These are phyloP conservation scores for Rhodotorula taiwanensis DNA, from an alignment of 768 basidiomycete species.

Conservation along the genomic window DNA sequence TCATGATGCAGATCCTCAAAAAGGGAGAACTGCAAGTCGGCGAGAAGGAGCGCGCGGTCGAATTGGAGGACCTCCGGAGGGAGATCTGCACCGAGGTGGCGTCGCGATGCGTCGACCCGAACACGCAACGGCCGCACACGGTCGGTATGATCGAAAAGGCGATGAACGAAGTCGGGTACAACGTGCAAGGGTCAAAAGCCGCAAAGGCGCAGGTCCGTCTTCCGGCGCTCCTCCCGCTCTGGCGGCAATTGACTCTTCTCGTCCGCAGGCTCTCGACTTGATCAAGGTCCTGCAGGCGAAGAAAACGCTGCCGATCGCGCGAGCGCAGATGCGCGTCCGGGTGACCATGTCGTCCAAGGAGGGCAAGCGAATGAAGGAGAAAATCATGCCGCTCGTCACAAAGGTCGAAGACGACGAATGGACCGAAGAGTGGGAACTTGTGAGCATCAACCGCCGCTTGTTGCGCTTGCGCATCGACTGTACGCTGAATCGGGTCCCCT, in stretches of 20 bases:
- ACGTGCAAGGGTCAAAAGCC: slow-evolving; percentile 76
- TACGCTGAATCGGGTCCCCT: background rate
- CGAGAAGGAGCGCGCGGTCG: slow-evolving; percentile 92
- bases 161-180: slow-evolving; percentile 90
- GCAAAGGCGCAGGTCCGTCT: slow-evolving; percentile 80
- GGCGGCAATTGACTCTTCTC: background rate
- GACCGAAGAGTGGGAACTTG: slow-evolving; percentile 74
- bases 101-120: slow-evolving; percentile 91
- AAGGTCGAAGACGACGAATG: slow-evolving; percentile 73
- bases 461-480: background rate
- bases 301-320: slow-evolving; percentile 82
- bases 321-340: slow-evolving; percentile 85
- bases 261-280: slow-evolving; percentile 71
- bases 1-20: slow-evolving; percentile 85
- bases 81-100: slow-evolving; percentile 93
- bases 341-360: slow-evolving; percentile 66
- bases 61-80: slow-evolving; percentile 67
- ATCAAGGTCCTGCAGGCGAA: slow-evolving; percentile 73
- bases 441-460: slow-evolving; percentile 48
- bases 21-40: slow-evolving; percentile 96
- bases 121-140: slow-evolving; percentile 79
- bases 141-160: slow-evolving; percentile 97
- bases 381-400: slow-evolving; percentile 66
- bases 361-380: slow-evolving; percentile 61
- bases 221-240: background rate